A percentile compares a stretch with the other conserved stretches of the same genome.
Evolutionary conservation across 495 filamentous ascomycete species (phyloP).

Genomic region (Trichocladium antarcticum): DNA sequence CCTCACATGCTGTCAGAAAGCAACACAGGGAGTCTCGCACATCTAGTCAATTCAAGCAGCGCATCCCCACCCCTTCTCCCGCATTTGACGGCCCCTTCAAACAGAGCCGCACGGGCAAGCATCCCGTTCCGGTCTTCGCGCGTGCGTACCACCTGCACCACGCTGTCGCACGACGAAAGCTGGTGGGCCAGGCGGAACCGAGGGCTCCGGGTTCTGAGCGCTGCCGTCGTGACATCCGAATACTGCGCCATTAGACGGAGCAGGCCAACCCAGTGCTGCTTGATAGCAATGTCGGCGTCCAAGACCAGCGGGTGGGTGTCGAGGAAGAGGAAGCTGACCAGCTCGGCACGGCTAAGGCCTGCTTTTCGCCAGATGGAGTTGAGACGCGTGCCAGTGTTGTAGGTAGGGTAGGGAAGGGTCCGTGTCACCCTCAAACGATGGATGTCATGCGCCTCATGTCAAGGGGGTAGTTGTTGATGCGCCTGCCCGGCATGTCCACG

Average conservation of each 20-base stretch:
- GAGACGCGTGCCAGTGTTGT: slow-evolving; percentile 56
- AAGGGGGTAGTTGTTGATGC: slow-evolving; percentile 53
- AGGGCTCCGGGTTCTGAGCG: slow-evolving; percentile 53
- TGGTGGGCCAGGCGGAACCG: slow-evolving; percentile 80
- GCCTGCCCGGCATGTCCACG: slow-evolving; percentile 55
- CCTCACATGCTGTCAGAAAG: no score
- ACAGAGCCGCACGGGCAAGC: slow-evolving; percentile 69
- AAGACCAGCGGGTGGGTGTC: slow-evolving; percentile 41
- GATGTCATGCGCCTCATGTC: slow-evolving; percentile 50
- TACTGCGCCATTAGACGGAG: slow-evolving; percentile 50
- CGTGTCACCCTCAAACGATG: slow-evolving; percentile 53
- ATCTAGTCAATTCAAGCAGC: no score
- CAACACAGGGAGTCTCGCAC: no score
- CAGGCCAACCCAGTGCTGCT: slow-evolving; percentile 43
- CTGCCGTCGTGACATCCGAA: slow-evolving; percentile 51
- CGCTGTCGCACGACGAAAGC: slow-evolving; percentile 70
- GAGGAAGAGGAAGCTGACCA: slow-evolving; percentile 20
- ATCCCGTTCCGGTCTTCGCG: slow-evolving; percentile 45
- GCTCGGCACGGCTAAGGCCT: background rate
- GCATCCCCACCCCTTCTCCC: slow-evolving; percentile 72
- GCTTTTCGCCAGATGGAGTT: slow-evolving; percentile 48
- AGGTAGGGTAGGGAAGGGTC: slow-evolving; percentile 59
- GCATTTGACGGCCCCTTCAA: slow-evolving; percentile 64
- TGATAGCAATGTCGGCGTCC: slow-evolving; percentile 35
- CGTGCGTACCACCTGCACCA: slow-evolving; percentile 64